phyloP scores from a whole-genome alignment of 2,329 filamentous ascomycete genomes.

The Knoxdaviesia capensis region DNA sequence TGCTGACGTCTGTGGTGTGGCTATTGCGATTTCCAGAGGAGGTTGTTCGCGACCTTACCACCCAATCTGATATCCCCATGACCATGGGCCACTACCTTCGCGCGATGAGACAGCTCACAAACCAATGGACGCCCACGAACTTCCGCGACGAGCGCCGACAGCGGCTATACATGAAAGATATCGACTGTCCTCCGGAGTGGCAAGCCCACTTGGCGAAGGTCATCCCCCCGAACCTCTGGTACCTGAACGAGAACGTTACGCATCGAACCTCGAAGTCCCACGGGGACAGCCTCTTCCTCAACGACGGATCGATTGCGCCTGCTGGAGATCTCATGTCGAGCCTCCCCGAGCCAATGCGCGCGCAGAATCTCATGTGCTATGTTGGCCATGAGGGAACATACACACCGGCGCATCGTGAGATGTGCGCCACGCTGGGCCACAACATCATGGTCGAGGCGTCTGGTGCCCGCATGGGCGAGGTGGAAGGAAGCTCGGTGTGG shows the following conservation, averaged over 20 bases:
- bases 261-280: constrained; percentile 12
- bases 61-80: constrained; percentile 57
- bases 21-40: constrained; percentile 37
- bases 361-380: constrained; percentile 96
- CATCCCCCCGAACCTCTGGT: constrained; percentile 69
- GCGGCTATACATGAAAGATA: constrained; percentile 87
- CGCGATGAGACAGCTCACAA: constrained; percentile 65
- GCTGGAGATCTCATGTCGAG: constrained; percentile 92
- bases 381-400: constrained; percentile 95
- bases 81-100: constrained; percentile 80
- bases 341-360: constrained; percentile 68
- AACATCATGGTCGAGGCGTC: constrained; percentile 98
- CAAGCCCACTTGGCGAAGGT: constrained; percentile 55
- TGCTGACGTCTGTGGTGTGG: background rate
- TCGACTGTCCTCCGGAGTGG: constrained; percentile 85
- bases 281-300: constrained; percentile 18
- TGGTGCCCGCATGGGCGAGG: constrained; percentile 49
- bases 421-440: constrained; percentile 90
- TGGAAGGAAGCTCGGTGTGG: constrained; percentile 82
- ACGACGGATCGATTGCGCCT: constrained; percentile 39
- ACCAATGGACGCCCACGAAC: constrained; percentile 58
- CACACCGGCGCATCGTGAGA: constrained; percentile 86
- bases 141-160: constrained; percentile 66
- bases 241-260: constrained; percentile 63
- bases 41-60: constrained; percentile 60